Evolutionary conservation across 371 early-diverging fungal species (phyloP).

Genomic region (Mucor racemosus): DNA sequence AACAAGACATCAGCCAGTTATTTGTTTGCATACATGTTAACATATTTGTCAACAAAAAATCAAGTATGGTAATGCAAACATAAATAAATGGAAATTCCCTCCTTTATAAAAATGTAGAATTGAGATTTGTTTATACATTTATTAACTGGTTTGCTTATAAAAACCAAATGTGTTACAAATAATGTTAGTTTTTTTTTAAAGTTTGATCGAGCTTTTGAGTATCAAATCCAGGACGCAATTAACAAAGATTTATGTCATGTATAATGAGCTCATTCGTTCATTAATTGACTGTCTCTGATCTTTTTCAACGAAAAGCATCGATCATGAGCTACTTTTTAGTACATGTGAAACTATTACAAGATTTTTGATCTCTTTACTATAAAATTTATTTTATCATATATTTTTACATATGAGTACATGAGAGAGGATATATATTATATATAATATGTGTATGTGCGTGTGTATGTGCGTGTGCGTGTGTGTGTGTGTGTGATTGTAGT

Average conservation of each 20-base stretch:
- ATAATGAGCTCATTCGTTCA: not conserved
- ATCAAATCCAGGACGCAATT: conserved; percentile 1
- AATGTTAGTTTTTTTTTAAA: not conserved
- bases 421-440: not conserved
- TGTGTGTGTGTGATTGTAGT: not conserved
- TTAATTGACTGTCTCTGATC: not conserved
- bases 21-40: not conserved
- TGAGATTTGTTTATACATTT: no score
- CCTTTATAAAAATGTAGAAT: no score
- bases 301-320: no score
- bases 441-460: not conserved
- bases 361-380: not conserved
- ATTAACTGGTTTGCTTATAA: no score
- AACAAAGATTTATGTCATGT: not conserved
- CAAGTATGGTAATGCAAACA: no score
- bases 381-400: not conserved
- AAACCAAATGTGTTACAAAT: not conserved
- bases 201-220: not conserved
- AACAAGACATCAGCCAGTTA: not conserved
- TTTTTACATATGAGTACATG: not conserved
- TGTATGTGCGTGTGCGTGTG: no score
- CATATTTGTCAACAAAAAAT: no score
- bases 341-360: not conserved
- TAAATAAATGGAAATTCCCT: no score
- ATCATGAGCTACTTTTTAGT: not conserved